phyloP scores from a whole-genome alignment of 805 yeast species.

The Kodamaea nitidulidarum region DNA sequence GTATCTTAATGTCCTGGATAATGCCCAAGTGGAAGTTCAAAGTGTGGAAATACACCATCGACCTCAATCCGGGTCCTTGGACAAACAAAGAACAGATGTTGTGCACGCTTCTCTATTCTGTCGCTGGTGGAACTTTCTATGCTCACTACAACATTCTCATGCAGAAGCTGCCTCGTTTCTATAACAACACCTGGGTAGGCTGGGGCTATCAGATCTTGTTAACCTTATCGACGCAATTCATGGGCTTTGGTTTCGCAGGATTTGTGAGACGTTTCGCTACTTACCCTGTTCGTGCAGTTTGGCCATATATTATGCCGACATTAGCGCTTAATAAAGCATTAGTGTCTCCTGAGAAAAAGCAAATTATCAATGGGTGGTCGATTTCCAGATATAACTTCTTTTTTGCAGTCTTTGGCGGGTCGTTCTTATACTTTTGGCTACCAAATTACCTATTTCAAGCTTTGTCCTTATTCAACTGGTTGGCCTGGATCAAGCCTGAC shows the following conservation, averaged over 20 bases:
- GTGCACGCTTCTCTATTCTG: slow-evolving; percentile 44
- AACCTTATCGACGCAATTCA: slow-evolving; percentile 21
- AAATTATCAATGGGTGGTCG: slow-evolving; percentile 30
- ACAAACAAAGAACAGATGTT: slow-evolving; percentile 62
- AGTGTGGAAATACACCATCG: slow-evolving; percentile 31
- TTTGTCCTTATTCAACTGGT: slow-evolving; percentile 27
- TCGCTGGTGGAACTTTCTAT: slow-evolving; percentile 26
- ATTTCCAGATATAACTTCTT: slow-evolving; percentile 23
- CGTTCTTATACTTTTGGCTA: slow-evolving; percentile 28
- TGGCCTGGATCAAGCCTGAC: slow-evolving; percentile 28
- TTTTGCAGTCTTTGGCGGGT: slow-evolving; percentile 12
- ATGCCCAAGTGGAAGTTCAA: slow-evolving; percentile 33
- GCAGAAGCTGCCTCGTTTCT: slow-evolving; percentile 17
- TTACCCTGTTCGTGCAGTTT: slow-evolving; percentile 48
- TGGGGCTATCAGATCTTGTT: slow-evolving; percentile 24
- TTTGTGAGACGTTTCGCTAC: slow-evolving; percentile 34
- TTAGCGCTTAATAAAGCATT: slow-evolving; percentile 28
- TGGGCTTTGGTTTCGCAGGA: slow-evolving; percentile 33
- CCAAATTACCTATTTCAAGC: slow-evolving; percentile 26
- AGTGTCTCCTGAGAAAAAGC: slow-evolving; percentile 22
- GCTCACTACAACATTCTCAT: slow-evolving; percentile 11
- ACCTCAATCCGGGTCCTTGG: slow-evolving; percentile 64
- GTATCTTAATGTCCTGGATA: slow-evolving; percentile 27
- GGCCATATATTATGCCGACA: slow-evolving; percentile 42
- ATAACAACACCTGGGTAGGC: slow-evolving; percentile 26